These are phyloP conservation scores for Mimosa pudica DNA, from an alignment of 306 rosid species.

Conservation along the genomic window DNA sequence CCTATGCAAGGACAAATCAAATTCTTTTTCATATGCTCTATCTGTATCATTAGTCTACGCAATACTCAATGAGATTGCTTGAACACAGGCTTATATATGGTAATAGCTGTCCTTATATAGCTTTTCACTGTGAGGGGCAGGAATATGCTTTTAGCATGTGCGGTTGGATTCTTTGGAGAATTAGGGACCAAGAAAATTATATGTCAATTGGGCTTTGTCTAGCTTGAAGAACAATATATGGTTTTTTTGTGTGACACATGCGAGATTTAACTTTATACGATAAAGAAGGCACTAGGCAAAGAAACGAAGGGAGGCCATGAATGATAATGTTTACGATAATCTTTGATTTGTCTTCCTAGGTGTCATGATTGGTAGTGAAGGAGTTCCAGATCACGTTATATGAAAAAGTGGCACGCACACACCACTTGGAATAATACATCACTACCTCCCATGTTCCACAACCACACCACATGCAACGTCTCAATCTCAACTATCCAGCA, in stretches of 20 bases:
- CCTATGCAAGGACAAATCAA: not conserved
- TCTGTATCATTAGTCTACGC: not conserved
- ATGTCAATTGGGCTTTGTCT: not conserved
- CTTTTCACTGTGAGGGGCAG: not conserved
- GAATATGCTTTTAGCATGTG: not conserved
- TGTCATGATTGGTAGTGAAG: not conserved
- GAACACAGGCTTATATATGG: not conserved
- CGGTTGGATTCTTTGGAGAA: not conserved
- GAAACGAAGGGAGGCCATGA: not conserved
- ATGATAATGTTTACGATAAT: not conserved
- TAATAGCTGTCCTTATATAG: not conserved
- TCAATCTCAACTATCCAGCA: not conserved
- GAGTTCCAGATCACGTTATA: not conserved
- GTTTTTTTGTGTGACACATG: not conserved
- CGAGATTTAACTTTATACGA: not conserved
- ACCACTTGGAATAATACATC: not conserved
- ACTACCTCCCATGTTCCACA: not conserved
- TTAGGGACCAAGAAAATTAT: not conserved
- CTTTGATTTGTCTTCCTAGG: not conserved
- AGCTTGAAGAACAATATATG: not conserved
- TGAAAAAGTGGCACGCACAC: conserved; percentile 4
- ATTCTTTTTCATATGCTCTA: not conserved
- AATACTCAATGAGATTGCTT: not conserved
- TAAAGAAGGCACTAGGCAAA: not conserved
- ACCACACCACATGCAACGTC: not conserved